phyloP scores from a whole-genome alignment of 1,284 basidiomycete species.

The Trichosporon ovoides region DNA sequence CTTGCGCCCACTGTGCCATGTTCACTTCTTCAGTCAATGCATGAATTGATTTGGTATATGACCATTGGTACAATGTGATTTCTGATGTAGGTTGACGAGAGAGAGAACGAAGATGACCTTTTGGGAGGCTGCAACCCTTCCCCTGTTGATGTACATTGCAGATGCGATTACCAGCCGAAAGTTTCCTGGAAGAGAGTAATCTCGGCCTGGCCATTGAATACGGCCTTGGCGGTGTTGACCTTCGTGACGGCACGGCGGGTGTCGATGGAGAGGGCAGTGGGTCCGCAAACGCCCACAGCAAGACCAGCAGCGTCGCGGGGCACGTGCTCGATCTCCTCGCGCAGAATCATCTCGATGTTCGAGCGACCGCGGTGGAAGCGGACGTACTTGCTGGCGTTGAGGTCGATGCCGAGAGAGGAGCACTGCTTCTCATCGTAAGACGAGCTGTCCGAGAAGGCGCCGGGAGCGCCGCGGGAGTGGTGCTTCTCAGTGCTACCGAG shows the following conservation, averaged over 20 bases:
- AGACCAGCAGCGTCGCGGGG: constrained; percentile 6
- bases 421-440: constrained; percentile 3
- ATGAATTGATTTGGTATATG: too few relatives aligned
- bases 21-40: too few relatives aligned
- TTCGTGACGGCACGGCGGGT: constrained; percentile 22
- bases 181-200: constrained; percentile 28
- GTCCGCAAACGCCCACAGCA: constrained; percentile 26
- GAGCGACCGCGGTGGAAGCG: constrained; percentile 18
- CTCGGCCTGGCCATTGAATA: constrained; percentile 24
- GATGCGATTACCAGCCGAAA: constrained; percentile 28
- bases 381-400: neutral
- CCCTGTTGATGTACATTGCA: neutral
- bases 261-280: constrained; percentile 19
- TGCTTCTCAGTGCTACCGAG: constrained; percentile 1
- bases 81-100: too few relatives aligned
- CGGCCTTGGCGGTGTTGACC: constrained; percentile 19
- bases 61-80: too few relatives aligned
- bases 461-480: neutral
- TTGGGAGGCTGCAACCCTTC: too few relatives aligned
- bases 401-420: neutral
- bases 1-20: too few relatives aligned
- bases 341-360: constrained; percentile 12
- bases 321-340: constrained; percentile 9
- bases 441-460: neutral
- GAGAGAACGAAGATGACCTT: too few relatives aligned